Evolutionary conservation across 2,329 filamentous ascomycete genomes (phyloP).

Genomic region (Trichoderma sp.): DNA sequence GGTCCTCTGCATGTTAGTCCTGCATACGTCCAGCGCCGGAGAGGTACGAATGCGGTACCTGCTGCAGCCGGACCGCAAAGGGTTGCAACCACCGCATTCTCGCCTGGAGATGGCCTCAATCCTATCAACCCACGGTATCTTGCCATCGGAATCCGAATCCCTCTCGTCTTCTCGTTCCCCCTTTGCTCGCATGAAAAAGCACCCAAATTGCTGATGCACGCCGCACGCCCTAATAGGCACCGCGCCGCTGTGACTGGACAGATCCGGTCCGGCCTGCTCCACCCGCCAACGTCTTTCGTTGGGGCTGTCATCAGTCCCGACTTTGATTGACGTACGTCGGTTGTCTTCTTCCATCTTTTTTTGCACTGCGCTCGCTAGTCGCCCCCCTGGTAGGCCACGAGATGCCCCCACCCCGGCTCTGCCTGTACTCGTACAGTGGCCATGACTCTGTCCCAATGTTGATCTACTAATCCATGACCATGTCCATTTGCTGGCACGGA

Average conservation of each 20-base stretch:
- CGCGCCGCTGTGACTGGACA: neutral
- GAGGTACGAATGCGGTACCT: neutral
- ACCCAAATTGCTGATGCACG: neutral
- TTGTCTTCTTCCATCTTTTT: neutral
- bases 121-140: neutral
- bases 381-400: constrained; percentile 9
- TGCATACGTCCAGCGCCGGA: neutral
- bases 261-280: neutral
- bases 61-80: neutral
- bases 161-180: neutral
- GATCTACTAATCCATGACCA: neutral
- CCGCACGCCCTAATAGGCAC: neutral
- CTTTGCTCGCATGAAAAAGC: neutral
- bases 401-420: neutral
- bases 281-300: neutral
- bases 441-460: neutral
- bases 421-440: neutral
- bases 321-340: neutral
- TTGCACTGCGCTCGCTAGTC: neutral
- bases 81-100: neutral
- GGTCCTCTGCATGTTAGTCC: neutral
- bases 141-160: neutral
- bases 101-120: neutral
- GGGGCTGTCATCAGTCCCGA: neutral
- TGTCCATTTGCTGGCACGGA: neutral